Evolutionary conservation across 148 eudicot species (phyloP).

Genomic region (Talinum fruticosum): DNA sequence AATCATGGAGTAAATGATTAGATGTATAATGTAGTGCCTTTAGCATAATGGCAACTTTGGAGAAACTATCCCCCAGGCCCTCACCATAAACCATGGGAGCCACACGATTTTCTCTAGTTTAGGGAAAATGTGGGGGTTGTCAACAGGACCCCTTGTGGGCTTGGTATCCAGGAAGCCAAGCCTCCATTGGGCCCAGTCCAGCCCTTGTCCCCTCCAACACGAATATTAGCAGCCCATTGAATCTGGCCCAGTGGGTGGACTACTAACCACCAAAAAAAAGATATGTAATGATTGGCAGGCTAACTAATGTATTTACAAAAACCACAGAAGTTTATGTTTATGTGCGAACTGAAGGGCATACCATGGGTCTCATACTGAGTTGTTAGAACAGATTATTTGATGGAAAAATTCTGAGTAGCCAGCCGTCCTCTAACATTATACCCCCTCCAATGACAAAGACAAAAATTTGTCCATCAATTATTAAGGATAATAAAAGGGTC

Average conservation of each 20-base stretch:
- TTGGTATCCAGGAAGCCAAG: no score
- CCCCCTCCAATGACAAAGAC: neutral
- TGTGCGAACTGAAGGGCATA: neutral
- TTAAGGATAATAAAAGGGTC: neutral
- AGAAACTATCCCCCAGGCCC: no score
- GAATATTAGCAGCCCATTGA: no score
- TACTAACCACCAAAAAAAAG: no score
- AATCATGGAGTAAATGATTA: conserved; percentile 1
- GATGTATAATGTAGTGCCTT: neutral
- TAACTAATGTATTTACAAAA: neutral
- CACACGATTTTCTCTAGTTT: no score
- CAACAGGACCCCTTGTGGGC: no score
- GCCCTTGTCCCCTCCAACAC: no score
- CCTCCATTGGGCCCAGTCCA: no score
- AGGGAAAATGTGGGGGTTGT: no score
- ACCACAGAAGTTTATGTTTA: neutral
- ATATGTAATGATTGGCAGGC: neutral
- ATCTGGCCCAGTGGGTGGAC: no score
- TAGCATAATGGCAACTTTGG: no score
- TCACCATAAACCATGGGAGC: no score
- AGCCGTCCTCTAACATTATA: neutral
- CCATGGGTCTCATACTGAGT: neutral
- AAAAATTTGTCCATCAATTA: neutral
- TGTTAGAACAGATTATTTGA: neutral
- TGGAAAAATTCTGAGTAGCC: neutral